These are phyloP conservation scores for Plasmodium adleri DNA, from an alignment of 169 alveolate genomes.

Conservation along the genomic window DNA sequence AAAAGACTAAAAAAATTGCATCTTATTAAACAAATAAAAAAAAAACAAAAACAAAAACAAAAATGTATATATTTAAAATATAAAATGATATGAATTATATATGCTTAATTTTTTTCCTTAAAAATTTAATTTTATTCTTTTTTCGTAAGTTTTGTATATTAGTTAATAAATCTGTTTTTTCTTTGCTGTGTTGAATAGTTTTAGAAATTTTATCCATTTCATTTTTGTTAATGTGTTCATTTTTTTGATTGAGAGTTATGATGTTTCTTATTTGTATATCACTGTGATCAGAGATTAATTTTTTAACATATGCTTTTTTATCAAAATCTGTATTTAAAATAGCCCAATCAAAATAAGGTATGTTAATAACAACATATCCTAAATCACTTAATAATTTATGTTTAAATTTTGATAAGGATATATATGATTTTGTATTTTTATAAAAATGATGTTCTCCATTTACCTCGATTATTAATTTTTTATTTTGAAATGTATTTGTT, in stretches of 20 bases:
- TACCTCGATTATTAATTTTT: conserved; percentile 86
- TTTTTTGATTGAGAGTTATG: conserved; percentile 21
- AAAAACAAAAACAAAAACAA: not conserved
- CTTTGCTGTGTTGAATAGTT: conserved; percentile 8
- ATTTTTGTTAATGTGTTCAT: not conserved
- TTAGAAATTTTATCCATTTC: conserved; percentile 10
- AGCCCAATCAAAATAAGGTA: conserved; percentile 86
- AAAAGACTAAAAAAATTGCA: no score
- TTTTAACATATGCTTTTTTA: conserved; percentile 61
- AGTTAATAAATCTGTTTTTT: conserved; percentile 23
- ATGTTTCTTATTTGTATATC: conserved; percentile 13
- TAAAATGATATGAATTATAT: not conserved
- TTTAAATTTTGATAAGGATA: conserved; percentile 90
- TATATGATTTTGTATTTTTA: conserved; percentile 88
- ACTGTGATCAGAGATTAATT: conserved; percentile 16
- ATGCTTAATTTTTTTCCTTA: conserved; percentile 35
- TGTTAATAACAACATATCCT: conserved; percentile 88
- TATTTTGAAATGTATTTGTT: conserved; percentile 8
- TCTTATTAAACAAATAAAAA: not conserved
- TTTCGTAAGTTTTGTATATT: conserved; percentile 21
- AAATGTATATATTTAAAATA: not conserved
- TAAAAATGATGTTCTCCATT: conserved; percentile 94
- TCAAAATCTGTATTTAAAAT: conserved; percentile 29
- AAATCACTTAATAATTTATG: conserved; percentile 92
- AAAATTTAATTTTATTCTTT: conserved; percentile 51